Conservation (phyloP, 2,329 filamentous ascomycete genomes). For the Hirsutella rhossiliensis region DNA sequence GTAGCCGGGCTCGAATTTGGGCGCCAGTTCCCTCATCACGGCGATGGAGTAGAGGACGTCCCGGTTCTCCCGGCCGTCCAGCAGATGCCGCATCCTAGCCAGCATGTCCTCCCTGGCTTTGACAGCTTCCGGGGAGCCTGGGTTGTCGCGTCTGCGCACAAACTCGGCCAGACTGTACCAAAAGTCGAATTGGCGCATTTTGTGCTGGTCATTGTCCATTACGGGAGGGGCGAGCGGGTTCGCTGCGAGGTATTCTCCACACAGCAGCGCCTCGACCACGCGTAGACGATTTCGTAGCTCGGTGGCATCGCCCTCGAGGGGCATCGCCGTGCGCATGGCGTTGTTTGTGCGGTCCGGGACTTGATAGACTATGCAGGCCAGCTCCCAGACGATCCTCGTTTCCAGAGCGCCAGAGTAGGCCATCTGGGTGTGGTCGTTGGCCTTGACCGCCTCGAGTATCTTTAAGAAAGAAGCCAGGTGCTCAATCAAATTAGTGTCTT, state of each 20-base stretch:
- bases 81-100: constrained; percentile 50
- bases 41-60: constrained; percentile 87
- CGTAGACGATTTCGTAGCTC: constrained; percentile 60
- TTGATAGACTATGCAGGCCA: constrained; percentile 37
- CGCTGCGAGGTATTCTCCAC: constrained; percentile 49
- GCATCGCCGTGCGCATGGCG: constrained; percentile 22
- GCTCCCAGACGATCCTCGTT: constrained; percentile 46
- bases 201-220: constrained; percentile 38
- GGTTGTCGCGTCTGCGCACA: constrained; percentile 45
- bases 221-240: constrained; percentile 45
- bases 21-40: constrained; percentile 62
- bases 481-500: constrained; percentile 47
- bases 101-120: constrained; percentile 55
- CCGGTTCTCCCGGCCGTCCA: constrained; percentile 74
- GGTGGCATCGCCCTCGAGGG: constrained; percentile 43
- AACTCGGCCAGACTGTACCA: constrained; percentile 69
- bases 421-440: constrained; percentile 39
- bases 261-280: constrained; percentile 66
- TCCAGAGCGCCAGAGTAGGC: constrained; percentile 42
- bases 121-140: constrained; percentile 27
- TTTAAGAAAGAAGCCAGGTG: constrained; percentile 55
- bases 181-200: constrained; percentile 59
- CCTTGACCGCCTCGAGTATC: constrained; percentile 34
- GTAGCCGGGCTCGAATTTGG: constrained; percentile 47
- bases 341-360: constrained; percentile 22